Evolutionary conservation across 1,139 yeast genomes (phyloP), one percentile per base, ranked within the genome.

Genomic region (Lodderomyces parapsilosis): DNA sequence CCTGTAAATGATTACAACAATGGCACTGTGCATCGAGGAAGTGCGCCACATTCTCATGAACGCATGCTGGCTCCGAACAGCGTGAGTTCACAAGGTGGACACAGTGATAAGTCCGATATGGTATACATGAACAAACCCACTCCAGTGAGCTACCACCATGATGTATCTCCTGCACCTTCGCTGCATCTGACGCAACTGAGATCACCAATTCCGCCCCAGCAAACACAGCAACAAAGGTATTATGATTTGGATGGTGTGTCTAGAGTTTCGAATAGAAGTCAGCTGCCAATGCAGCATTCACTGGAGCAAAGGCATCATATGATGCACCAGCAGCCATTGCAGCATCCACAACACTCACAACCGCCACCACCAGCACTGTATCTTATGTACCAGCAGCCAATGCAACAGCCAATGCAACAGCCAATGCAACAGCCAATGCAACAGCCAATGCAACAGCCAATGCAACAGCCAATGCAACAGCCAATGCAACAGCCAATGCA

Each of bases 401-500:
- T 34, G 28, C 36, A 22, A 11, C 22, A 14, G 33, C 24, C 22
- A 4, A 36, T 36, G 31, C 20, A 28, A 28, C 32, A 36, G 14
- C 42, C 20, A 13, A 36, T 40, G 33, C 38, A 25, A 15, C 32
- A 32, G 24, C 40, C 30, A 20, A 15, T 22, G 13, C 41, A 25
- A 31, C 40, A 36, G 36, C 42, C 38, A 14, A 20, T 15, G 25
- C 39, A 36, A 15, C 41, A 38, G 3, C 40, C 38, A 34, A 32
- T 42, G 31, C 32, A 23, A 28, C 44, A 27, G 37, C 41, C 28
- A 37, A 15, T 30, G 34, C 43, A 35, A 10, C 42, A 36, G 31
- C 36, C 23, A 14, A 49, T 37, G 36, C 45, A 38, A 38, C 47
- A 25, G 28, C 47, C 40, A 8, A 28, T 36, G 40, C 44, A 33